A percentile compares a stretch with the other conserved stretches of the same genome.
These are phyloP conservation scores for Gymnopilus junonius DNA, from an alignment of 768 basidiomycete species.

Conservation along the genomic window DNA sequence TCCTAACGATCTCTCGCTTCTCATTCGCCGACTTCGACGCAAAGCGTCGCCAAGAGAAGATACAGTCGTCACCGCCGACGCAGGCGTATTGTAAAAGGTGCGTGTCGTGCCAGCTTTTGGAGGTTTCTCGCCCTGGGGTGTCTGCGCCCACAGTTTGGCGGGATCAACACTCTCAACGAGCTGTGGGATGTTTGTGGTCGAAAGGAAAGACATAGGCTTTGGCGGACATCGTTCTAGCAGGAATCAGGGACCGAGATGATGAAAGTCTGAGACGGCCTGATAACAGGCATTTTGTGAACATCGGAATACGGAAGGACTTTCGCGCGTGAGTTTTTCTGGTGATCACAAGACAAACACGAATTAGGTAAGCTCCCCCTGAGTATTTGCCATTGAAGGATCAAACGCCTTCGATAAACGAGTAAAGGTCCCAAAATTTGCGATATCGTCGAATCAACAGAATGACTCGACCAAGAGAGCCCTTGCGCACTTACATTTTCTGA, in stretches of 20 bases:
- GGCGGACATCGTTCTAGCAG: slow-evolving; percentile 48
- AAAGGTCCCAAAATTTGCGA: no score
- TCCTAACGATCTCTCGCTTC: slow-evolving; percentile 70
- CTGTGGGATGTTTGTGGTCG: slow-evolving; percentile 47
- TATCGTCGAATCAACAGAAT: no score
- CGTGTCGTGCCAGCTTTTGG: slow-evolving; percentile 67
- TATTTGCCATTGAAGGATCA: no score
- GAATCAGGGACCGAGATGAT: slow-evolving; percentile 23
- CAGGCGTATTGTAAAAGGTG: slow-evolving; percentile 63
- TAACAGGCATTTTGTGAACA: slow-evolving; percentile 29
- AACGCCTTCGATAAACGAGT: no score
- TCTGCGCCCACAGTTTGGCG: slow-evolving; percentile 53
- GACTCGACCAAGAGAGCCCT: no score
- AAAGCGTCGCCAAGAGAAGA: slow-evolving; percentile 63
- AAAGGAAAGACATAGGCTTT: slow-evolving; percentile 62
- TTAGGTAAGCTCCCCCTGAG: slow-evolving; percentile 12
- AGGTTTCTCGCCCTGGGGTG: slow-evolving; percentile 53
- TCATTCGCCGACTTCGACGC: slow-evolving; percentile 45
- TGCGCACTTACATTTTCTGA: no score
- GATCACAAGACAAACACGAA: slow-evolving; percentile 11
- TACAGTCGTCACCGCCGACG: slow-evolving; percentile 52
- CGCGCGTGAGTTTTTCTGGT: slow-evolving; percentile 14
- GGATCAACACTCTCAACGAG: slow-evolving; percentile 45
- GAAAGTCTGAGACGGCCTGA: slow-evolving; percentile 24
- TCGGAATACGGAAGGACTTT: slow-evolving; percentile 17